Evolutionary conservation across 257 asterid species (phyloP), one percentile per base, ranked within the genome.

Genomic region (Solanum pimpinellifolium): DNA sequence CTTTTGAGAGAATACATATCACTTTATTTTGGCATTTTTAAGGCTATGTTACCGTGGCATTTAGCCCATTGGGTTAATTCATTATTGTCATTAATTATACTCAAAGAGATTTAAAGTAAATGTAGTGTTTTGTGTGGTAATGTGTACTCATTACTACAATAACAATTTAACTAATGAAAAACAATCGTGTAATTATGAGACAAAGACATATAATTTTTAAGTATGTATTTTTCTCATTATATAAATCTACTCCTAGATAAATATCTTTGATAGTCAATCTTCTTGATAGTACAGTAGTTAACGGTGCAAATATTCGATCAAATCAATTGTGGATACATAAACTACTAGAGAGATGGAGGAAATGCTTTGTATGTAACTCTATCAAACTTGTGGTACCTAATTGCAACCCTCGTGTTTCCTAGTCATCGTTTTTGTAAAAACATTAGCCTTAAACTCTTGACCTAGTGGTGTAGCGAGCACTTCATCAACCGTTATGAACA

Each of bases 401-500:
- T 69, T 69, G 41, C 11, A 29, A 14, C 13, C n/a, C 4, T 70
- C 14, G 0, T 2, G 6, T 31, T 70, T 70, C 20, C n/a, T 31
- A 29, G n/a, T 70, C 7, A 15, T 31, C 0, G 21, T 73, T 1
- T 6, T 35, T 1, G 11, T 37, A 0, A 0, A 5, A 73, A 73
- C 6, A 73, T 35, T 9, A 11, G 0, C 46, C 49, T 3, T 2
- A 1, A 47, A 20, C 49, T 73, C 27, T 73, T 10, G 29, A 73
- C 27, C 27, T 73, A 35, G 27, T 73, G 80, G 47, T 73, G 29
- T 5, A 20, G 49, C 2, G 16, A 73, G 81, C 1, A 73, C 0
- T 73, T 1, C 18, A 5, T 20, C 81, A 73, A 73, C 2, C 49
- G 2, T 0, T 37, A 5, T 21, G 29, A 74, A 2, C 49, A 73